Evolutionary conservation across 2,329 filamentous ascomycete genomes (phyloP), one percentile per base, ranked within the genome.

Genomic region (Ceratocystiopsis minuta): DNA sequence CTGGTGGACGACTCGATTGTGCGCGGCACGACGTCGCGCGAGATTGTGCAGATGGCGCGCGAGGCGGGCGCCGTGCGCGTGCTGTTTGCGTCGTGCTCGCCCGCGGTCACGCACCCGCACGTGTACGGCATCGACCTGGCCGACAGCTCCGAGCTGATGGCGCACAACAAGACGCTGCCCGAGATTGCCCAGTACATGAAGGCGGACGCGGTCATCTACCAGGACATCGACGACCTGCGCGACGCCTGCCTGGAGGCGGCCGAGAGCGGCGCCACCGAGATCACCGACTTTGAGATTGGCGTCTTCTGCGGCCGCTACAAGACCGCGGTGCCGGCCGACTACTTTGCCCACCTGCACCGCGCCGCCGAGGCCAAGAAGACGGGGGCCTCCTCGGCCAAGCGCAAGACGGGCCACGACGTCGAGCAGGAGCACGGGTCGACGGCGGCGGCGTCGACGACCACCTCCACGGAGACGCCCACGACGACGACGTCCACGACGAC

Each of bases 241-340:
- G 74, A 69, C 28, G 76, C 86, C 0, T 95, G 87, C 54, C 70
- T 76, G 2, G 77, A 85, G 50, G 70, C 83, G 4, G 77, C 75
- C 46, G 56, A 60, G 33, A 55, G 72, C 51, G 66, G 66, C 11
- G 66, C 78, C 43, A 35, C 34, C 16, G 16, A 40, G 15, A 38
- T 49, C 28, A 36, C 31, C 10, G 67, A 79, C 43, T 95, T 95
- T 50, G 88, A 96, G 56, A 77, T 92, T 3, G 87, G 88, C 42
- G 87, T 95, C 10, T 95, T 96, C 63, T 85, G 78, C 54, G 88
- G 88, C 37, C 75, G 77, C 48, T 95, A 95, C 59, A 68, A 83
- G 46, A 95, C 88, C 0, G 75, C 75, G 0, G 80, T 95, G 2
- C 72, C 79, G 1, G 70, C 77, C 7, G 77, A 72, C 34, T 95